A percentile compares a stretch with the other conserved stretches of the same genome.
phyloP scores from a whole-genome alignment of 2,329 filamentous ascomycete species.

The Paradendryphiella salina region DNA sequence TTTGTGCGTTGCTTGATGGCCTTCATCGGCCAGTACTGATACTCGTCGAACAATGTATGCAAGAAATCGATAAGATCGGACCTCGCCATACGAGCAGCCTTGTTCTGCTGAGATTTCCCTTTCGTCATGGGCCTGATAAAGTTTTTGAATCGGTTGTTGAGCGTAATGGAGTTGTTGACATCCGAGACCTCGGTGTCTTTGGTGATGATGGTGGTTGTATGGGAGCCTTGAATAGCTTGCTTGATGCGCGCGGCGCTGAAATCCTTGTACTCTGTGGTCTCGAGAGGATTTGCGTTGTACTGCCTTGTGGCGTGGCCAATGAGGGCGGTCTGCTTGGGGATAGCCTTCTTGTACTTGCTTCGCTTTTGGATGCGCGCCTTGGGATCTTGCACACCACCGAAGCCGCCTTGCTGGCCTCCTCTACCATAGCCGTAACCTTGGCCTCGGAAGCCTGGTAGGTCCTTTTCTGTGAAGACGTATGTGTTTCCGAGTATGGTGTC shows the following conservation, averaged over 20 bases:
- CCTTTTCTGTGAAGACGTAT: conserved; percentile 91
- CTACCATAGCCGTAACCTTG: conserved; percentile 31
- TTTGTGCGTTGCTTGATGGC: conserved; percentile 74
- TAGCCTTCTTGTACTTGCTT: conserved; percentile 43
- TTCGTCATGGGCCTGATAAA: conserved; percentile 36
- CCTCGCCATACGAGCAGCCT: conserved; percentile 86
- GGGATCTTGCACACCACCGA: conserved; percentile 35
- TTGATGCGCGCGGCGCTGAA: conserved; percentile 48
- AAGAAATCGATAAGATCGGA: conserved; percentile 86
- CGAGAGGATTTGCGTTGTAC: conserved; percentile 56
- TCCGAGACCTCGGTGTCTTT: conserved; percentile 32
- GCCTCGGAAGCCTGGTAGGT: conserved; percentile 73
- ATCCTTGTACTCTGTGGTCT: conserved; percentile 49
- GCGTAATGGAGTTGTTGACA: conserved; percentile 30
- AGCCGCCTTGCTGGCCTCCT: conserved; percentile 26
- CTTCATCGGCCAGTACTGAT: conserved; percentile 93
- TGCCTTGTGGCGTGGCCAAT: conserved; percentile 63
- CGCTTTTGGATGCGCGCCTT: conserved; percentile 42
- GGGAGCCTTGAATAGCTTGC: conserved; percentile 51
- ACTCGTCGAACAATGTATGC: conserved; percentile 79
- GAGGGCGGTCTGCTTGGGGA: conserved; percentile 56
- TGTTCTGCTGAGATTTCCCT: conserved; percentile 57
- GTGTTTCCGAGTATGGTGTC: conserved; percentile 74
- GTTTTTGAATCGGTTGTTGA: conserved; percentile 39
- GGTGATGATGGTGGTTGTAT: conserved; percentile 38